Evolutionary conservation across 257 asterid genomes (phyloP), one percentile per base, ranked within the genome.

Genomic region (Solanum gracilifrons): DNA sequence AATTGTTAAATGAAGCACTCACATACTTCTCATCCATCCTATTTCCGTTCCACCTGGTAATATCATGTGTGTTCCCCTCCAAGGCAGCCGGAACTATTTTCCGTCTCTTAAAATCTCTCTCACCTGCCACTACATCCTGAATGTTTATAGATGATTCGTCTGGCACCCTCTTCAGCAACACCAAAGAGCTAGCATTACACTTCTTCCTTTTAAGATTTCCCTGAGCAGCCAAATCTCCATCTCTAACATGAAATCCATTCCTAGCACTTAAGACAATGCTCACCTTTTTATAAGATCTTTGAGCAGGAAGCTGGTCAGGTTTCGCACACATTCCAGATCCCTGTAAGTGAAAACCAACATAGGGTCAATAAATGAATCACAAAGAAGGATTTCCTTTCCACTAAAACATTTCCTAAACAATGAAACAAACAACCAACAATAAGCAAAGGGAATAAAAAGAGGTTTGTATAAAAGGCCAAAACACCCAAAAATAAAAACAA

Each of bases 141-240:
- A 86, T 60, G 66, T 60, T 87, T 86, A 84, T 85, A 35, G 90
- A 82, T 68, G 85, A 73, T 27, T 90, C 75, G 12, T 91, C 90
- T 25, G 91, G 85, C 69, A 87, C 76, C 74, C 88, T 85, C 89
- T 89, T 88, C 62, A 90, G 86, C 68, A 71, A 32, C 77, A 87
- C 74, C 55, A 60, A 85, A 64, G 91, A 86, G 51, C 83, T 80
- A 46, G 74, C 25, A 33, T 32, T 82, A 82, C 86, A 86, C 73
- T 87, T 91, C 48, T 83, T 86, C 73, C 20, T 46, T 83, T 86
- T 83, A 75, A 27, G 12, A 46, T 39, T 66, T 4, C 66, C 83
- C 69, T 55, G 86, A 35, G 29, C 9, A 62, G 85, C 87, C 69
- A 39, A 48, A 80, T 75, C 41, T 85, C 68, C 64, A 13, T 82